Evolutionary conservation across 768 basidiomycete species (phyloP), one percentile per base, ranked within the genome.

Genomic region (Albatrellus ellisii): DNA sequence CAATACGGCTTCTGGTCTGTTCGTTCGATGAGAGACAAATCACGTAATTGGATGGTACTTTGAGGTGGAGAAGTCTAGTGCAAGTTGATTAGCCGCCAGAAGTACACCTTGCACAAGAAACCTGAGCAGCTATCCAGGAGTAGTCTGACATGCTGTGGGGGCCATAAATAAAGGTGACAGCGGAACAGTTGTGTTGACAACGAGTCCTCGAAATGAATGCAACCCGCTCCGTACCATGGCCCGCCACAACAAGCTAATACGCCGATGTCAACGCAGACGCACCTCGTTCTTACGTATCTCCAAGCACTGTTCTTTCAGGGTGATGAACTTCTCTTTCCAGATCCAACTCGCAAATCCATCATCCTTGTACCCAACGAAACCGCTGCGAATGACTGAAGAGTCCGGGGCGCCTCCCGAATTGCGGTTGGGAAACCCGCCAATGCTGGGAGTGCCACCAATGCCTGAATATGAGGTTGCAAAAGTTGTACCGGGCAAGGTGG

Each of bases 1-100:
- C 94, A 98, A 56, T 94, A 98, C 0, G 91, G 90, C 58, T 95
- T 95, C 51, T 90, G 62, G 57, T 99, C 92, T 39, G 82, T 89
- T 10, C 94, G 79, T 56, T 92, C 88, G 53, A 98, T 79, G 53
- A 80, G 85, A 22, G 79, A 63, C 48, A 99, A 80, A 49, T 92
- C 90, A 24, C 72, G 68, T 17, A 94, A 68, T 38, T 63, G 56
- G 49, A 94, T 77, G 43, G 71, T 52, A 36, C 63, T 73, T 53
- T 86, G 82, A 33, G 67, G 62, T 6, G 69, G 69, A 24, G 74
- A 60, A 31, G 66, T 63, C 78, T 77, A 48, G 18, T 25, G 21
- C 48, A 46, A 39, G 32, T 22, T 32, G 24, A 43, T 34, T 52
- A 22, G 51, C 45, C 33, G 42, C 39, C 31, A 33, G 27, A 27